Conservation (phyloP, 305 asterid species). For the Stenogyne calaminthoides region DNA sequence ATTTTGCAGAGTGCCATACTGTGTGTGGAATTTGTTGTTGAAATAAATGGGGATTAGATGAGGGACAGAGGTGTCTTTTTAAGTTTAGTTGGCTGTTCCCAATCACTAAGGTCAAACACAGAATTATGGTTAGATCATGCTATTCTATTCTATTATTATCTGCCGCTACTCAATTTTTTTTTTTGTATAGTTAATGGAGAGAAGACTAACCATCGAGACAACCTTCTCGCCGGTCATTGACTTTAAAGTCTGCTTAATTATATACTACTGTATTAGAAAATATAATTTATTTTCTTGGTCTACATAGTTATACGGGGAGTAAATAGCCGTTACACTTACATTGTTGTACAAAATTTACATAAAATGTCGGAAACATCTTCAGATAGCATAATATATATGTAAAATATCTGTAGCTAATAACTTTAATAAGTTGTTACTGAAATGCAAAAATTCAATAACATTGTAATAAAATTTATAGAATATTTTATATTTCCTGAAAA, state of each 20-base stretch:
- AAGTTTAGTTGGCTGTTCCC: not conserved
- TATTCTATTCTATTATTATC: not conserved
- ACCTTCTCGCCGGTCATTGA: conserved; percentile 21
- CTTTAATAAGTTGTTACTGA: not conserved
- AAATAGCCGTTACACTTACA: not conserved
- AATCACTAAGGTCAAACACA: conserved; percentile 7
- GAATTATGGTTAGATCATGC: conserved; percentile 29
- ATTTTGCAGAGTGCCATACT: conserved; percentile 1
- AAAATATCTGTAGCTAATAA: not conserved
- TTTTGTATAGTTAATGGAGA: not conserved
- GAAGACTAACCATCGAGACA: not conserved
- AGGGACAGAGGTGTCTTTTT: not conserved
- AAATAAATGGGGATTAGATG: not conserved
- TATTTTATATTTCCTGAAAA: not conserved
- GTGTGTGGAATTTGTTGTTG: not conserved
- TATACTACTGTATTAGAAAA: not conserved
- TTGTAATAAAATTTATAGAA: no score
- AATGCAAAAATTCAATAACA: no score
- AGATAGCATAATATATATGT: no score
- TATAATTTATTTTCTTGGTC: not conserved
- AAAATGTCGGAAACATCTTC: not conserved
- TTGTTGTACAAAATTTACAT: not conserved
- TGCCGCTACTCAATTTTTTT: not conserved
- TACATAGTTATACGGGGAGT: not conserved
- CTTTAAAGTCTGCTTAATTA: not conserved